phyloP scores from a whole-genome alignment of 1,139 yeast species.

The Yamadazyma taylorii region DNA sequence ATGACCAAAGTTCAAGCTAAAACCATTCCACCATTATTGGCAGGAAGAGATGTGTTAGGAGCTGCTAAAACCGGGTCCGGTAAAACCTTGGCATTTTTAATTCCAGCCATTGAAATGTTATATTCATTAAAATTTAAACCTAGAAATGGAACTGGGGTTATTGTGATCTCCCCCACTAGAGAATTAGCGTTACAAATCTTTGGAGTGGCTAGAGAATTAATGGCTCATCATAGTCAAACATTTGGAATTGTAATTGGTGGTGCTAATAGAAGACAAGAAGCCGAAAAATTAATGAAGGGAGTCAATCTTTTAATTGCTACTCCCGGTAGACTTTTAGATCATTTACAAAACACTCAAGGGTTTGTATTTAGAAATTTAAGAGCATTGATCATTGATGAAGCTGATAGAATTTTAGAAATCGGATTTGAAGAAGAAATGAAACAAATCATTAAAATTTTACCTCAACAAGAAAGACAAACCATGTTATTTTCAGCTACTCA shows the following conservation, averaged over 20 bases:
- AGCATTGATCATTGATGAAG: conserved; percentile 93
- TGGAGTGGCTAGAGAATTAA: conserved; percentile 92
- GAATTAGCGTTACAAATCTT: conserved; percentile 88
- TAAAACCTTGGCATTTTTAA: conserved; percentile 95
- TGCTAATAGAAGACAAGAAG: conserved; percentile 95
- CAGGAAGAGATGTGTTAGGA: conserved; percentile 94
- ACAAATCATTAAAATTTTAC: conserved; percentile 91
- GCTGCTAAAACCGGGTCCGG: conserved; percentile 99
- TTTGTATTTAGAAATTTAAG: conserved; percentile 92
- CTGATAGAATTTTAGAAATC: conserved; percentile 93
- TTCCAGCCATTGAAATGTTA: conserved; percentile 87
- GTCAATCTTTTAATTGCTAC: conserved; percentile 93
- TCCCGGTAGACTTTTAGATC: conserved; percentile 96
- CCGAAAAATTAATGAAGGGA: conserved; percentile 90
- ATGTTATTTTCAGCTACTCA: conserved; percentile 98
- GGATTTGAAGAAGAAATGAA: conserved; percentile 99
- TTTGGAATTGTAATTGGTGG: conserved; percentile 98
- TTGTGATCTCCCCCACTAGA: conserved; percentile 89
- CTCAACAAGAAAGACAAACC: conserved; percentile 91
- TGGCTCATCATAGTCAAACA: conserved; percentile 91
- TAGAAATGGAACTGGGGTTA: conserved; percentile 85
- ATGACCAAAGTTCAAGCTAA: conserved; percentile 95
- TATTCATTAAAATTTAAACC: conserved; percentile 62
- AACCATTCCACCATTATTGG: conserved; percentile 91
- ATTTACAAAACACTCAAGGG: conserved; percentile 91